Evolutionary conservation across 768 basidiomycete species (phyloP).

Genomic region (Leucocoprinus birnbaumii): DNA sequence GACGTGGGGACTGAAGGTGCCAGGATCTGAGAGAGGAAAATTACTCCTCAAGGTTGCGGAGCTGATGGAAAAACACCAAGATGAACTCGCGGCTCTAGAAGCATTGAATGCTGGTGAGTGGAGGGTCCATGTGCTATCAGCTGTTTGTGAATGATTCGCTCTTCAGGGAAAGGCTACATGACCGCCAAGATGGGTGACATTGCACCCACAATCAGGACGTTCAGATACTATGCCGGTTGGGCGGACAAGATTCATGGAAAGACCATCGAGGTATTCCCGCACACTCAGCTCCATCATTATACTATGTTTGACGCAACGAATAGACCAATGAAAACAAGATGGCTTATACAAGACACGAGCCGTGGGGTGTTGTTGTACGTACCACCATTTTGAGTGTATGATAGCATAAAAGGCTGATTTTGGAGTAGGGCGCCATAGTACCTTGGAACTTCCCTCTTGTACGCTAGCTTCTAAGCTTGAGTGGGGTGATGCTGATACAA

Average conservation of each 20-base stretch:
- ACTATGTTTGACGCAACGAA: background rate
- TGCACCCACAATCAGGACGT: slow-evolving; percentile 37
- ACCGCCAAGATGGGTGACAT: slow-evolving; percentile 51
- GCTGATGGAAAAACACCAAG: slow-evolving; percentile 57
- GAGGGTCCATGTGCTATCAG: too few relatives aligned
- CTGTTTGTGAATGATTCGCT: too few relatives aligned
- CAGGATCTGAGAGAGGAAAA: slow-evolving; percentile 49
- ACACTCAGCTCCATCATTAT: background rate
- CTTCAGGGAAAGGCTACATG: slow-evolving; percentile 50
- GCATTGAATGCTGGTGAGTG: slow-evolving; percentile 59
- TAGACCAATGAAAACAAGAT: slow-evolving; percentile 56
- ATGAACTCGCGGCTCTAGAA: slow-evolving; percentile 73
- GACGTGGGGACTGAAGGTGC: slow-evolving; percentile 62
- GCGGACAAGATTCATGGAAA: slow-evolving; percentile 83
- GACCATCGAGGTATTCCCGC: slow-evolving; percentile 52
- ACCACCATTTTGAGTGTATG: too few relatives aligned
- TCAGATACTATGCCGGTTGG: slow-evolving; percentile 88
- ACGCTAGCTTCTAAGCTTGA: background rate
- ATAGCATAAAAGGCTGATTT: too few relatives aligned
- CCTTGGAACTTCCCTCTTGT: slow-evolving; percentile 56
- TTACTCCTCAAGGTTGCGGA: slow-evolving; percentile 63
- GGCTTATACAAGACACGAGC: slow-evolving; percentile 69
- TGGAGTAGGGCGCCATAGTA: slow-evolving; percentile 44
- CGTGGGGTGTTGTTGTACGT: slow-evolving; percentile 46
- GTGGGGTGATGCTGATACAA: background rate